Evolutionary conservation across 495 filamentous ascomycete genomes (phyloP).

Genomic region (Annulohypoxylon bovei): DNA sequence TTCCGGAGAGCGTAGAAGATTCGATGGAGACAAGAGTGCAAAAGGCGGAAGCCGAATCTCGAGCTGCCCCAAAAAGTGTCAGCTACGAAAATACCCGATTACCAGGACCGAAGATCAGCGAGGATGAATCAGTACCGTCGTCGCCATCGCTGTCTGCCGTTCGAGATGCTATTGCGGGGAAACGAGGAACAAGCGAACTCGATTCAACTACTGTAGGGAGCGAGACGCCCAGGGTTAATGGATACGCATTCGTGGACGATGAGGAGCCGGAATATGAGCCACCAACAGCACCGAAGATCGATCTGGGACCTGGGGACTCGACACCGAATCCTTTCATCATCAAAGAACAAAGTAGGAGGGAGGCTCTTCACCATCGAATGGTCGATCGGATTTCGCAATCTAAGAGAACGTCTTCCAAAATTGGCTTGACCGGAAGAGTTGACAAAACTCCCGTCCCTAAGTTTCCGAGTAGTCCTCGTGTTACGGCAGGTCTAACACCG

Average conservation of each 20-base stretch:
- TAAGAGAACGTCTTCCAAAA: constrained; percentile 64
- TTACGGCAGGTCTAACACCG: constrained; percentile 73
- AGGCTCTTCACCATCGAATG: constrained; percentile 88
- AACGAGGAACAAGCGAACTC: constrained; percentile 68
- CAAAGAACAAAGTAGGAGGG: constrained; percentile 76
- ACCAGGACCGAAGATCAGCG: constrained; percentile 51
- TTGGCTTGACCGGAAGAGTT: constrained; percentile 64
- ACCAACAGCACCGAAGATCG: constrained; percentile 46
- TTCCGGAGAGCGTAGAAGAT: constrained; percentile 77
- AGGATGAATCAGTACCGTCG: constrained; percentile 59
- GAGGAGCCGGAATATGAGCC: constrained; percentile 61
- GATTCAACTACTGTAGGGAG: constrained; percentile 69
- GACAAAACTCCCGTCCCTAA: constrained; percentile 71
- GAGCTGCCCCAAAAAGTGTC: constrained; percentile 79
- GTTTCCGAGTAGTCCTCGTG: constrained; percentile 78
- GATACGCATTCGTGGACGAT: constrained; percentile 94
- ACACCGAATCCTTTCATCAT: constrained; percentile 86
- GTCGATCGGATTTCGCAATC: constrained; percentile 83
- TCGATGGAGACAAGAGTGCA: constrained; percentile 71
- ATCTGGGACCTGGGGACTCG: constrained; percentile 68
- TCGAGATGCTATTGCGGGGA: constrained; percentile 85
- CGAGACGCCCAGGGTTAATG: constrained; percentile 89
- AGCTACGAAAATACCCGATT: constrained; percentile 86
- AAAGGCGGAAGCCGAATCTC: constrained; percentile 72
- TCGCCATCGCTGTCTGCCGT: constrained; percentile 89